Conservation (phyloP, 2,329 filamentous ascomycete species). For the Cladobotryum mycophilum region DNA sequence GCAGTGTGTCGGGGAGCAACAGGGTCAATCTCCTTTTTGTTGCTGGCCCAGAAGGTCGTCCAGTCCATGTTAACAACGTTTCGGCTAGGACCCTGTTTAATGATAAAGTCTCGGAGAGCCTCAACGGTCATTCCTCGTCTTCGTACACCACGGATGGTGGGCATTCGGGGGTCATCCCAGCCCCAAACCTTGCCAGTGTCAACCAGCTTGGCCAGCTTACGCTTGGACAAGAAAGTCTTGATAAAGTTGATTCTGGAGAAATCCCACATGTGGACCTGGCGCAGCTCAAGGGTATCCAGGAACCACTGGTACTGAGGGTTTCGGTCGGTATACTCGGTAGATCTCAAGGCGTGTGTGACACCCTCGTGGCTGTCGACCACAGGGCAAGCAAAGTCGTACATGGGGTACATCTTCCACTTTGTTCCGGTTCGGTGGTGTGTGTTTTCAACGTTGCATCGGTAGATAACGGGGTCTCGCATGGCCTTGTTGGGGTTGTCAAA, state of each 20-base stretch:
- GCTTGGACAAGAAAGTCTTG: conserved; percentile 75
- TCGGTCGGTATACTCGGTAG: conserved; percentile 81
- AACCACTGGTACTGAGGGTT: conserved; percentile 88
- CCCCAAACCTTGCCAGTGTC: conserved; percentile 70
- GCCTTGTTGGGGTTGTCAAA: conserved; percentile 91
- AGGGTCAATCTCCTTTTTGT: conserved; percentile 79
- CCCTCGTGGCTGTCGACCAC: conserved; percentile 76
- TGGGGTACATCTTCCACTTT: conserved; percentile 81
- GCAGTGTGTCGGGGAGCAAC: conserved; percentile 68
- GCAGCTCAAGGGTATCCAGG: conserved; percentile 64
- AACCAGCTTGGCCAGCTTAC: conserved; percentile 79
- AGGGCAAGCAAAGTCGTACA: conserved; percentile 81
- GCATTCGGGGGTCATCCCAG: conserved; percentile 85
- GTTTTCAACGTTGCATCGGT: conserved; percentile 70
- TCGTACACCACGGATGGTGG: conserved; percentile 72
- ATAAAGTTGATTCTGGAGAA: conserved; percentile 82
- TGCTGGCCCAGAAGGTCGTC: conserved; percentile 65
- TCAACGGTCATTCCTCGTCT: conserved; percentile 73
- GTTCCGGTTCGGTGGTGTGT: conserved; percentile 72
- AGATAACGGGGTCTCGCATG: conserved; percentile 94
- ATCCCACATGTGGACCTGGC: conserved; percentile 78
- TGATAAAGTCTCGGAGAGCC: conserved; percentile 74
- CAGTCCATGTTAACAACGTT: conserved; percentile 83
- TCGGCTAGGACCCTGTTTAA: conserved; percentile 76
- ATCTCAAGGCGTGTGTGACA: conserved; percentile 75